Conservation (phyloP, 2,329 filamentous ascomycete species). For the Alternaria consortialis region DNA sequence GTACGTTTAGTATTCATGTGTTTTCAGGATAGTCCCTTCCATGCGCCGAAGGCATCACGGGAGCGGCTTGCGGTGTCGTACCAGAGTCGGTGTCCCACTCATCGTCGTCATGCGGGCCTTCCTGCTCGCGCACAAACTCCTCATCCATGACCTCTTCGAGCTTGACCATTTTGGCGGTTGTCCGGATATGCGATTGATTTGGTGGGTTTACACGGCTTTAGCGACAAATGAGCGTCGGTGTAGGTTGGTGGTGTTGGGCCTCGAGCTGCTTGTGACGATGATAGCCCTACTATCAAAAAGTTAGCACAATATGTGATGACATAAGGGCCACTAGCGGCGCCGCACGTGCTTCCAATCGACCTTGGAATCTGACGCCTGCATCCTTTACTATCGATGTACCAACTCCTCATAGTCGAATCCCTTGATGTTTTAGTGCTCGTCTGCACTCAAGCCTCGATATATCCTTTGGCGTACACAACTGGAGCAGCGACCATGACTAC, state of each 20-base stretch:
- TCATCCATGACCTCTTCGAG: slow-evolving; percentile 97
- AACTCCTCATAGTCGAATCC: background rate
- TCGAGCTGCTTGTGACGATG: slow-evolving; percentile 14
- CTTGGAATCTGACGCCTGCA: background rate
- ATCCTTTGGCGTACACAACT: background rate
- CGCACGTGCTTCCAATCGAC: background rate
- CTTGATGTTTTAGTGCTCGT: background rate
- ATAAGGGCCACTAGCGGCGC: slow-evolving; percentile 1
- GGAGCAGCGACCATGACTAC: background rate
- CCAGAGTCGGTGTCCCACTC: slow-evolving; percentile 94
- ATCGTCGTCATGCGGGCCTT: slow-evolving; percentile 76
- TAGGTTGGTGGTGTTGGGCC: slow-evolving; percentile 15
- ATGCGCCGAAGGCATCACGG: slow-evolving; percentile 52
- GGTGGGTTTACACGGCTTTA: background rate
- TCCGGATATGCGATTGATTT: background rate
- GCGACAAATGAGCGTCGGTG: slow-evolving; percentile 5
- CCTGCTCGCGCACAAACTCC: slow-evolving; percentile 80
- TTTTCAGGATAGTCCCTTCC: background rate
- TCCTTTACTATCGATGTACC: too few species aligned
- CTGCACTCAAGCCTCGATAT: background rate
- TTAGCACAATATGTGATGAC: slow-evolving; percentile 7
- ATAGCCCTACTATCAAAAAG: slow-evolving; percentile 12
- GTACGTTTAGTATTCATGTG: background rate
- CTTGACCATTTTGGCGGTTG: slow-evolving; percentile 79
- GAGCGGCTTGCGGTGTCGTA: slow-evolving; percentile 60